Evolutionary conservation across 495 filamentous ascomycete species (phyloP).

Genomic region (Xylaria longipes): DNA sequence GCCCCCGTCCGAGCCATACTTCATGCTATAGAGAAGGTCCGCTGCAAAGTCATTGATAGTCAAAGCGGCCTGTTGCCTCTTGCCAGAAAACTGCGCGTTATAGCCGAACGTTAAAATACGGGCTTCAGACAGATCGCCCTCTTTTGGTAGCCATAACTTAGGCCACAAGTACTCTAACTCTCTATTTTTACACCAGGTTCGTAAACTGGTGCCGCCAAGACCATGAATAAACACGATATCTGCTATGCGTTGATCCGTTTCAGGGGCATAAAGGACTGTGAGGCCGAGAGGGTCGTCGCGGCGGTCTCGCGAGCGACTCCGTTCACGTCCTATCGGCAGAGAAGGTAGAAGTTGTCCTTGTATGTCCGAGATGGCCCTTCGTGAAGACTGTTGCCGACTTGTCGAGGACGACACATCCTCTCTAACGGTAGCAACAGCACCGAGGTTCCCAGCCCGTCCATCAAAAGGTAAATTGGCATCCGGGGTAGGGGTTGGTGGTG

Average conservation of each 20-base stretch:
- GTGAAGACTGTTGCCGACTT: neutral
- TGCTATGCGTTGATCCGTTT: neutral
- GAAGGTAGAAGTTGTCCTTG: neutral
- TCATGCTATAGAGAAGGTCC: neutral
- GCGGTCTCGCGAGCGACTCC: neutral
- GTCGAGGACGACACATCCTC: neutral
- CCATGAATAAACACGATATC: conserved; percentile 16
- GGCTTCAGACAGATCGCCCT: neutral
- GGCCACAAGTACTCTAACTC: neutral
- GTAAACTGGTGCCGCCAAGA: conserved; percentile 3
- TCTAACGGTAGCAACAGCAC: neutral
- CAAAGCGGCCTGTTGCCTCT: neutral
- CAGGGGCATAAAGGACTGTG: neutral
- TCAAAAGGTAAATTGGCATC: neutral
- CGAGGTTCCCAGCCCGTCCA: neutral
- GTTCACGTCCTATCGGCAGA: neutral
- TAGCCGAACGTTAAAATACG: neutral
- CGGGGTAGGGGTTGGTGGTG: neutral
- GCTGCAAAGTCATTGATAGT: neutral
- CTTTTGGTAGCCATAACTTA: neutral
- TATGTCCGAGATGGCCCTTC: neutral
- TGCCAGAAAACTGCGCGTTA: neutral
- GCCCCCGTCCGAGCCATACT: neutral
- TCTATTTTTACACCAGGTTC: neutral
- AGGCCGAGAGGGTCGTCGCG: conserved; percentile 1